Conservation (phyloP, 1,139 yeast species). For the Nadsonia starkeyi-henricii region DNA sequence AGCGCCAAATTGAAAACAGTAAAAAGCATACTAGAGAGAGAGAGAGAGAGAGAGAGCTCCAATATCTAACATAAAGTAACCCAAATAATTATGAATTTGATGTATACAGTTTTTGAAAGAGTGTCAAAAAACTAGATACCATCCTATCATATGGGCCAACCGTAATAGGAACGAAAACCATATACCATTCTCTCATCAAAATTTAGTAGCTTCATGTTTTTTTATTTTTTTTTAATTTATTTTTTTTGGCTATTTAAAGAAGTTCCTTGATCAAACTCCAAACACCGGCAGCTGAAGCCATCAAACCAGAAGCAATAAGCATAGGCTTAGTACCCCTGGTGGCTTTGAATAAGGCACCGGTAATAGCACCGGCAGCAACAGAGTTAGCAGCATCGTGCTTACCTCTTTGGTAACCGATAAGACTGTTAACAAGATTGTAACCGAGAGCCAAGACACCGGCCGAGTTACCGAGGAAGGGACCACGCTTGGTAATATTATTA, state of each 20-base stretch:
- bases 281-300: conserved; percentile 80
- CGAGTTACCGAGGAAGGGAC: conserved; percentile 88
- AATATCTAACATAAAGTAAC: too few relatives aligned
- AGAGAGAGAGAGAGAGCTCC: too few relatives aligned
- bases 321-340: conserved; percentile 77
- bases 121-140: too few relatives aligned
- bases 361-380: conserved; percentile 73
- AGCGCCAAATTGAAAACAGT: too few relatives aligned
- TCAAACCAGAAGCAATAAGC: conserved; percentile 73
- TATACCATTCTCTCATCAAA: too few relatives aligned
- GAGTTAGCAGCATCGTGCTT: conserved; percentile 80
- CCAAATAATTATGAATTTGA: too few relatives aligned
- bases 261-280: conserved; percentile 77
- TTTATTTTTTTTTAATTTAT: neutral
- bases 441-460: conserved; percentile 89
- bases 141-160: too few relatives aligned
- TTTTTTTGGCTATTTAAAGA: conserved; percentile 7
- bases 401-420: conserved; percentile 70
- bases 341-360: conserved; percentile 86
- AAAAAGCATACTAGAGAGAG: too few relatives aligned
- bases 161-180: too few relatives aligned
- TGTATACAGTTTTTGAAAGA: too few relatives aligned
- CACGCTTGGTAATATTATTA: conserved; percentile 87
- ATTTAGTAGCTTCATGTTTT: neutral
- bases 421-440: conserved; percentile 72